These are phyloP conservation scores for Purpureocillium lavendulum DNA, from an alignment of 2,329 filamentous ascomycete genomes.

Conservation along the genomic window DNA sequence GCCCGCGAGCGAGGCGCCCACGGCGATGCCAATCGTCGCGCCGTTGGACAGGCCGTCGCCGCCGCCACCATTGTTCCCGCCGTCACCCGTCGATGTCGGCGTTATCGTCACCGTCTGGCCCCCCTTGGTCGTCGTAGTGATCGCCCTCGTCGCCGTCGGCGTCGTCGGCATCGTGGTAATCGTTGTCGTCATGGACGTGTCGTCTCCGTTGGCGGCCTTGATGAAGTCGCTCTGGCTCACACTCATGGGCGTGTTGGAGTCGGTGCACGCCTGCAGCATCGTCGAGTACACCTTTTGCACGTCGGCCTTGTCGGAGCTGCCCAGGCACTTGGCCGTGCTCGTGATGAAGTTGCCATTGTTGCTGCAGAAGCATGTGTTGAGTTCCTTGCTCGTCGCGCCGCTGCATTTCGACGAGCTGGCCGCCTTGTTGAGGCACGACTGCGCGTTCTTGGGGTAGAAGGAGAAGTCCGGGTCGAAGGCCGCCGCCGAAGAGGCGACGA, in stretches of 20 bases:
- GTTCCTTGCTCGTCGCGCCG: slow-evolving; percentile 24
- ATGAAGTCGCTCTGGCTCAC: slow-evolving; percentile 34
- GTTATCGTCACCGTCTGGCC: slow-evolving; percentile 3
- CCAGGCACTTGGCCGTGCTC: slow-evolving; percentile 37
- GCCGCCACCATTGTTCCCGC: neutral
- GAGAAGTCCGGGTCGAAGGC: slow-evolving; percentile 22
- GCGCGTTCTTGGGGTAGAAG: slow-evolving; percentile 21
- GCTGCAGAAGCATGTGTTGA: slow-evolving; percentile 42
- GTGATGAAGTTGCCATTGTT: slow-evolving; percentile 42
- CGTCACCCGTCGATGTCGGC: slow-evolving; percentile 1
- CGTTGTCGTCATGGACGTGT: neutral
- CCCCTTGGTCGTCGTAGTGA: neutral
- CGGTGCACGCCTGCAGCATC: slow-evolving; percentile 33
- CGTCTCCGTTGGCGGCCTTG: slow-evolving; percentile 8
- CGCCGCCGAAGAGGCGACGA: slow-evolving; percentile 12
- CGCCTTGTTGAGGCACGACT: slow-evolving; percentile 33
- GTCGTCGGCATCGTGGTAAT: neutral
- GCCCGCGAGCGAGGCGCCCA: slow-evolving; percentile 23
- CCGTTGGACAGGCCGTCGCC: slow-evolving; percentile 21
- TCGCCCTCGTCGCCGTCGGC: slow-evolving; percentile 4
- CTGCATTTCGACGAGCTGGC: slow-evolving; percentile 31
- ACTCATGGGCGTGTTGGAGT: slow-evolving; percentile 33
- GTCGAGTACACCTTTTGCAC: slow-evolving; percentile 33
- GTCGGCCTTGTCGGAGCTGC: slow-evolving; percentile 21
- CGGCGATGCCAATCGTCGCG: slow-evolving; percentile 30